Base-by-base conservation (phyloP, 106 monocot genomes). In the Dioscorea alata region DNA sequence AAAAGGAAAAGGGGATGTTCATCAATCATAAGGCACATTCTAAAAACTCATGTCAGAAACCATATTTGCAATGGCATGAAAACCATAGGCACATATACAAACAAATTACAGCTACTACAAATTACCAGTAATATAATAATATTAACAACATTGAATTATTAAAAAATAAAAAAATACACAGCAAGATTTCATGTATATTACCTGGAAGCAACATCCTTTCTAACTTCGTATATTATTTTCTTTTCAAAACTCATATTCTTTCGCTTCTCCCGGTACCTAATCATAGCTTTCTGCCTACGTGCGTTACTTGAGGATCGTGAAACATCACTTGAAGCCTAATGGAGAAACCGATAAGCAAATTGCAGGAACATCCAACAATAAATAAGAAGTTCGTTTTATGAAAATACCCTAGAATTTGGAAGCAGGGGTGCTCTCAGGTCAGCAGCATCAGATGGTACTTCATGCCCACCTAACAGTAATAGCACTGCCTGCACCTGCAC, bases 161-260 rank as follows among this genome's bases (percentile, higher is more conserved):
- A 42, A 42, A 42, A 42, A 42, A n/a, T n/a, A n/a, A n/a, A n/a
- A n/a, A n/a, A n/a, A n/a, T n/a, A n/a, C n/a, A n/a, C n/a, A 10
- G 42, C 42, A 42, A 10, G 42, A 42, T 42, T 42, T 6, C 42
- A 42, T 23, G 63, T 32, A 63, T 25, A 31, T 15, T 67, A 74
- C 74, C 66, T 74, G 22, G 66, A 66, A 49, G 74, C 74, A 66
- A 74, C 74, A 12, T 74, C 66, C 25, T 65, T 48, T 49, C 74
- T 57, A n/a, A 58, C 57, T 48, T 4, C 66, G 50, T 74, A 74
- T 17, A 49, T 34, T 49, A 74, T 48, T 66, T 48, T 74, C 58
- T 74, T 74, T 17, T 74, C 58, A 28, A 74, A 74, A 18, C 57
- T 42, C 15, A 74, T 23, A 21, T 31, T 74, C 49, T 74, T 74